Evolutionary conservation across 2,329 filamentous ascomycete genomes (phyloP).

Genomic region (Cladosporium sphaerospermum): DNA sequence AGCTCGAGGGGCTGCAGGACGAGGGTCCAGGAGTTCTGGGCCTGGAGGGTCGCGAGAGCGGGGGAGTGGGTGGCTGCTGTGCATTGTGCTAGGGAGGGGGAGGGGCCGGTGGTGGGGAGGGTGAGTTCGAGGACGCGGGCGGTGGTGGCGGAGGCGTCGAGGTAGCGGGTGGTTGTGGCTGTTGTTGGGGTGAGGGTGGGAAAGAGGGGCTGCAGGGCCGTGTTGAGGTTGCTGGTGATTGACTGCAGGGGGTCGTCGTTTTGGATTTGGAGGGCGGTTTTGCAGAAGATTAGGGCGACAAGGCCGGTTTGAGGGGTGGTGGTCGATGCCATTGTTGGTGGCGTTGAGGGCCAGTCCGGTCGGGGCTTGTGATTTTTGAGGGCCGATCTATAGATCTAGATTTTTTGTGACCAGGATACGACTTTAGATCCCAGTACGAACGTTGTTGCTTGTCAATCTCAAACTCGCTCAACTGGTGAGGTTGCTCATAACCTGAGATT

Average conservation of each 20-base stretch:
- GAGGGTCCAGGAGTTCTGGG: slow-evolving; percentile 9
- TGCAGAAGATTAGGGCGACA: slow-evolving; percentile 14
- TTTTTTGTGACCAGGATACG: too few species aligned
- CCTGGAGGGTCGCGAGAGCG: slow-evolving; percentile 10
- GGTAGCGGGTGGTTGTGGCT: neutral
- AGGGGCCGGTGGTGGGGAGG: slow-evolving; percentile 7
- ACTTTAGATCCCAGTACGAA: too few species aligned
- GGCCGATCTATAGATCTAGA: too few species aligned
- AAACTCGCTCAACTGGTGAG: too few species aligned
- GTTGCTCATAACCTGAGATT: too few species aligned
- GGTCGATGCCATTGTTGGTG: neutral
- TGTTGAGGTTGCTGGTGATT: neutral
- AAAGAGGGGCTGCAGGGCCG: neutral
- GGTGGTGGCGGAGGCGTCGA: slow-evolving; percentile 4
- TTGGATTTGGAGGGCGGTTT: slow-evolving; percentile 2
- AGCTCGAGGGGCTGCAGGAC: slow-evolving; percentile 13
- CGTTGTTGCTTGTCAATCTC: too few species aligned
- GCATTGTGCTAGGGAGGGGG: slow-evolving; percentile 12
- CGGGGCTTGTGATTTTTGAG: too few species aligned
- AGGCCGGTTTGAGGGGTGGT: slow-evolving; percentile 5
- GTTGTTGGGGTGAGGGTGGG: neutral
- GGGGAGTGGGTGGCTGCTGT: slow-evolving; percentile 10
- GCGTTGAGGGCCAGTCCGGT: neutral
- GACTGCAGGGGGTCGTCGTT: slow-evolving; percentile 6
- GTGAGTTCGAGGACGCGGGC: slow-evolving; percentile 13